phyloP scores from a whole-genome alignment of 2,329 filamentous ascomycete species.

The Orbilia blumenaviensis region DNA sequence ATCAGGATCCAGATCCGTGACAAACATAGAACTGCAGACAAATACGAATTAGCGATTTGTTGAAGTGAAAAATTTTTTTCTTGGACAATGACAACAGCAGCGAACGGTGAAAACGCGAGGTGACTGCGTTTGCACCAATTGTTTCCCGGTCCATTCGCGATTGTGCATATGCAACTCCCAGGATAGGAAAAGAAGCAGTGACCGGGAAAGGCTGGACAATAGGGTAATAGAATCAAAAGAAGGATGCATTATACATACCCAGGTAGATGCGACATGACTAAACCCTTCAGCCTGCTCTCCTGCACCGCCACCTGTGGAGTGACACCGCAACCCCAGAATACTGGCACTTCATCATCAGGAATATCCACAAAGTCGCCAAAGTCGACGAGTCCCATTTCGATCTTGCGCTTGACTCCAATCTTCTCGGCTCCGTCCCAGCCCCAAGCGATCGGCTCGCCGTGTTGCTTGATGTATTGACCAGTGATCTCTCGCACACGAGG shows the following conservation, averaged over 20 bases:
- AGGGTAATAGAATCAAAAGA: slow-evolving; percentile 23
- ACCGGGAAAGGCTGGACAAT: slow-evolving; percentile 32
- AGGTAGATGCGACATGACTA: slow-evolving; percentile 70
- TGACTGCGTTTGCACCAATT: slow-evolving; percentile 50
- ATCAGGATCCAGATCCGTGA: slow-evolving; percentile 54
- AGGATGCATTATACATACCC: slow-evolving; percentile 59
- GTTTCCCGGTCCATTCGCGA: slow-evolving; percentile 27
- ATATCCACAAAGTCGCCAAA: slow-evolving; percentile 67
- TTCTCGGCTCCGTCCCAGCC: slow-evolving; percentile 68
- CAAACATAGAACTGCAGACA: slow-evolving; percentile 45
- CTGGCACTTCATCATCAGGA: slow-evolving; percentile 65
- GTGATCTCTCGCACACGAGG: slow-evolving; percentile 68
- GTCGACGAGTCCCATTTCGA: slow-evolving; percentile 64
- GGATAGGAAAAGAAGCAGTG: slow-evolving; percentile 27
- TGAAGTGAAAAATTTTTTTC: slow-evolving; percentile 27
- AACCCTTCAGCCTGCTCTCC: slow-evolving; percentile 66
- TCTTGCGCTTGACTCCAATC: slow-evolving; percentile 67
- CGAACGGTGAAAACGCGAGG: slow-evolving; percentile 14
- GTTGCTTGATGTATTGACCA: slow-evolving; percentile 67
- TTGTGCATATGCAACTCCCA: slow-evolving; percentile 52
- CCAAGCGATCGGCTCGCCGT: slow-evolving; percentile 73
- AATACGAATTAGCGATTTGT: slow-evolving; percentile 28
- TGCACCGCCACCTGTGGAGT: slow-evolving; percentile 73
- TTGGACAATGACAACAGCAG: slow-evolving; percentile 20
- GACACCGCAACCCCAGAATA: slow-evolving; percentile 73